These are phyloP conservation scores for Aspergillus pseudonomiae DNA, from an alignment of 2,329 filamentous ascomycete genomes.

Conservation along the genomic window DNA sequence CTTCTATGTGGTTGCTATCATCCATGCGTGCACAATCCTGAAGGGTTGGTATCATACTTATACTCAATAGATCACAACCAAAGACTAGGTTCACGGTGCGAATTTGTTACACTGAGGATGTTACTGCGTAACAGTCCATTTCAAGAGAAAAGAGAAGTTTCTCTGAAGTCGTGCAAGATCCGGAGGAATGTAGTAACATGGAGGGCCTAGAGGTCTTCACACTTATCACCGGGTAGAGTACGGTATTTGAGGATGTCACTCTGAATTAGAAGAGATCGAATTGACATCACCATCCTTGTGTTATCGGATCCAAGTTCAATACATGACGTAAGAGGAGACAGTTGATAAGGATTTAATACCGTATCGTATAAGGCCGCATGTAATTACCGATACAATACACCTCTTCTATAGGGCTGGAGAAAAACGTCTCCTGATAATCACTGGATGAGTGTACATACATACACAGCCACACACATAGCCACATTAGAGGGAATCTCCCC, in stretches of 20 bases:
- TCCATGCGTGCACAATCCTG: no score
- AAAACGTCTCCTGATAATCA: background rate
- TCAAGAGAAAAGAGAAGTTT: background rate
- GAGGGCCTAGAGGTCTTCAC: no score
- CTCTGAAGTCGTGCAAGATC: background rate
- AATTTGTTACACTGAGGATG: background rate
- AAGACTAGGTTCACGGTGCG: background rate
- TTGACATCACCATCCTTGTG: slow-evolving; percentile 2
- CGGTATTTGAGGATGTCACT: background rate
- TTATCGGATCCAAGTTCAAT: background rate
- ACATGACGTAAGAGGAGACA: slow-evolving; percentile 5
- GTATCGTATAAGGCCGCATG: background rate
- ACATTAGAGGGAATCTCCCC: background rate
- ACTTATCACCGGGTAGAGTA: background rate
- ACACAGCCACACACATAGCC: slow-evolving; percentile 6
- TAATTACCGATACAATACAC: background rate
- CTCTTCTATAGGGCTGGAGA: background rate
- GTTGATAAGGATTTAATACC: background rate
- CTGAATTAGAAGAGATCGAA: background rate
- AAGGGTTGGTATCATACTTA: background rate
- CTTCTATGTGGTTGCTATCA: background rate
- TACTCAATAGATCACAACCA: background rate
- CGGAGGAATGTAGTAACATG: no score
- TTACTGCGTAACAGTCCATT: background rate
- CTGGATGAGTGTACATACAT: background rate